Evolutionary conservation across 176 grass and related monocot species (phyloP).

Genomic region (Secale cereale): DNA sequence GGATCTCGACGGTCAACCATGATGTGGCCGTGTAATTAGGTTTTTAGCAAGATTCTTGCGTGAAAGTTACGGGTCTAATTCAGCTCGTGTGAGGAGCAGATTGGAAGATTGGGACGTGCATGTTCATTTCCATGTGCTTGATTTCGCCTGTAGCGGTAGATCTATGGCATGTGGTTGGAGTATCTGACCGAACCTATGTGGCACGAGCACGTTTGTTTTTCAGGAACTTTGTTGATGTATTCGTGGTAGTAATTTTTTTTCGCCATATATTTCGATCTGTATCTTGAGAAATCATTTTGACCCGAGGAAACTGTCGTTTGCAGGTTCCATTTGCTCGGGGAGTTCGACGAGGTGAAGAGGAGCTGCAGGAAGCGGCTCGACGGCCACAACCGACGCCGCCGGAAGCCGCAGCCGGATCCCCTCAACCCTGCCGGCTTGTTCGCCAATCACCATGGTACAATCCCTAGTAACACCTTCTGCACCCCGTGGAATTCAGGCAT

Average conservation of each 20-base stretch:
- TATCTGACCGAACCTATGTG: neutral
- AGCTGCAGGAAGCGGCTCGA: slow-evolving; percentile 90
- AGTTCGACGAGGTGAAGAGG: slow-evolving; percentile 83
- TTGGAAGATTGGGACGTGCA: neutral
- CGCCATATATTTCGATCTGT: neutral
- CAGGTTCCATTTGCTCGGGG: slow-evolving; percentile 83
- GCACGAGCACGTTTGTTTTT: neutral
- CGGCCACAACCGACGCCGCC: slow-evolving; percentile 75
- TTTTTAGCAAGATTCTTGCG: neutral
- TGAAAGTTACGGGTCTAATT: neutral
- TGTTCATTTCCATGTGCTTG: neutral
- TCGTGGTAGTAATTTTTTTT: neutral
- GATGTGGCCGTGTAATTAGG: neutral
- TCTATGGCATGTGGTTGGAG: neutral
- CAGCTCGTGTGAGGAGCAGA: neutral
- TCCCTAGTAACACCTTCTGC: neutral
- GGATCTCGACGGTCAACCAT: neutral
- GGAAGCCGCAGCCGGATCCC: slow-evolving; percentile 69
- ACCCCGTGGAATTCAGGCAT: neutral
- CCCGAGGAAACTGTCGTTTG: neutral
- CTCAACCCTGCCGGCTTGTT: slow-evolving; percentile 56
- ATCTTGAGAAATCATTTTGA: neutral
- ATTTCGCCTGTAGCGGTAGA: neutral
- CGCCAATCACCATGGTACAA: slow-evolving; percentile 58
- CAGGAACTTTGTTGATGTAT: neutral